Percentiles rank a stretch among this genome's conserved stretches.
These are phyloP conservation scores for Citeromyces matritensis DNA, from an alignment of 805 yeast species.

Conservation along the genomic window DNA sequence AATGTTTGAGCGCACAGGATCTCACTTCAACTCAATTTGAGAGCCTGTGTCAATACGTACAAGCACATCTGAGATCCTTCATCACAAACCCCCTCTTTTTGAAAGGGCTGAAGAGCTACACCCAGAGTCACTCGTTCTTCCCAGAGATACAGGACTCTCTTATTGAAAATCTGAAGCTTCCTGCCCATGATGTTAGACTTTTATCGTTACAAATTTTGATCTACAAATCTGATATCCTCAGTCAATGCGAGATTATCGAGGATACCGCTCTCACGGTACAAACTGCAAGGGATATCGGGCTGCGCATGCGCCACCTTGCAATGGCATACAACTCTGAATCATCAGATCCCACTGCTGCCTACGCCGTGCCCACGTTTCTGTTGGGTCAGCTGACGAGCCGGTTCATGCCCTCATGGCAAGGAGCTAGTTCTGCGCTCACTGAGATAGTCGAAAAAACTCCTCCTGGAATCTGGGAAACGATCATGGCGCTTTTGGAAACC, in stretches of 20 bases:
- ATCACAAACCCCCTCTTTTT: no score
- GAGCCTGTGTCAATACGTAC: not conserved
- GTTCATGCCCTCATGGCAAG: slow-evolving; percentile 81
- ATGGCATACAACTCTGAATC: slow-evolving; percentile 16
- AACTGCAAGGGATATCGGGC: slow-evolving; percentile 59
- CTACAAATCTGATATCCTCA: slow-evolving; percentile 6
- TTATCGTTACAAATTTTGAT: no score
- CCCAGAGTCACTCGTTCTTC: slow-evolving; percentile 4
- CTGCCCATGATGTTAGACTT: not conserved
- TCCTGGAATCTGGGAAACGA: slow-evolving; percentile 38
- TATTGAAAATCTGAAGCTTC: not conserved
- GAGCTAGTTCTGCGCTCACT: slow-evolving; percentile 47
- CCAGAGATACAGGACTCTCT: slow-evolving; percentile 1
- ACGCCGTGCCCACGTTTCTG: slow-evolving; percentile 28
- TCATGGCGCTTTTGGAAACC: slow-evolving; percentile 9
- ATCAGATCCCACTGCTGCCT: slow-evolving; percentile 9
- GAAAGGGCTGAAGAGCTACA: not conserved
- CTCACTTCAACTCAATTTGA: not conserved
- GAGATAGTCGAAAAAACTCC: slow-evolving; percentile 24
- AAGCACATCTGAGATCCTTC: no score
- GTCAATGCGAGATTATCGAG: slow-evolving; percentile 51
- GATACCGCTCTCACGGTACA: slow-evolving; percentile 55
- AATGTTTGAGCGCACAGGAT: not conserved
- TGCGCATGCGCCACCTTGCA: slow-evolving; percentile 50
- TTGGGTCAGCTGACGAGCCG: slow-evolving; percentile 62